Evolutionary conservation across 768 basidiomycete species (phyloP).

Genomic region (Pluteus cervinus): DNA sequence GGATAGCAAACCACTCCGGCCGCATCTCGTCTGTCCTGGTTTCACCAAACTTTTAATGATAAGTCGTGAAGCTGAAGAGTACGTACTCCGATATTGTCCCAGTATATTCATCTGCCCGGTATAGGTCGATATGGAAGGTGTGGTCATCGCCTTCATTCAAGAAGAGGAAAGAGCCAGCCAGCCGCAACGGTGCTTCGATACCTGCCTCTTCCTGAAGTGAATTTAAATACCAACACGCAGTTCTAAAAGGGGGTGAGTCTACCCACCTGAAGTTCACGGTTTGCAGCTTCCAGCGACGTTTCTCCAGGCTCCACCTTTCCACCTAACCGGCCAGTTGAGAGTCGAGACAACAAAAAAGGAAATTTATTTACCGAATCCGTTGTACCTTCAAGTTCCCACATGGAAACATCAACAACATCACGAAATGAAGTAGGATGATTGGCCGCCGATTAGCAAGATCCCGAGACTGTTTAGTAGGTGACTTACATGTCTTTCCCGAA

Average conservation of each 20-base stretch:
- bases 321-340: constrained; percentile 24
- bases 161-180: constrained; percentile 65
- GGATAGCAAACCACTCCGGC: constrained; percentile 68
- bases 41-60: too few relatives aligned
- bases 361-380: constrained; percentile 62
- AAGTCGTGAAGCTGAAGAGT: background rate
- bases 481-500: constrained; percentile 60
- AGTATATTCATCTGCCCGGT: constrained; percentile 51
- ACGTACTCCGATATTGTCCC: constrained; percentile 66
- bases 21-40: constrained; percentile 85
- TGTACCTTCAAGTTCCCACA: constrained; percentile 46
- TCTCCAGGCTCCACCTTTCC: constrained; percentile 82
- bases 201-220: constrained; percentile 91
- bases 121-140: constrained; percentile 72
- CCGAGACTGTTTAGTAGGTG: too few relatives aligned
- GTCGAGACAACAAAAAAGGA: background rate
- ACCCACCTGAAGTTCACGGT: constrained; percentile 62
- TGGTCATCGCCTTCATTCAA: constrained; percentile 43
- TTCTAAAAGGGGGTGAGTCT: too few relatives aligned
- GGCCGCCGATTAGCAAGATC: too few relatives aligned
- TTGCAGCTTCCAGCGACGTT: constrained; percentile 60
- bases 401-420: constrained; percentile 2
- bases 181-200: constrained; percentile 55
- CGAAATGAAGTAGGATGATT: background rate
- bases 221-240: too few relatives aligned